Evolutionary conservation across 2,329 filamentous ascomycete genomes (phyloP).

Genomic region (Botryotinia globosa): DNA sequence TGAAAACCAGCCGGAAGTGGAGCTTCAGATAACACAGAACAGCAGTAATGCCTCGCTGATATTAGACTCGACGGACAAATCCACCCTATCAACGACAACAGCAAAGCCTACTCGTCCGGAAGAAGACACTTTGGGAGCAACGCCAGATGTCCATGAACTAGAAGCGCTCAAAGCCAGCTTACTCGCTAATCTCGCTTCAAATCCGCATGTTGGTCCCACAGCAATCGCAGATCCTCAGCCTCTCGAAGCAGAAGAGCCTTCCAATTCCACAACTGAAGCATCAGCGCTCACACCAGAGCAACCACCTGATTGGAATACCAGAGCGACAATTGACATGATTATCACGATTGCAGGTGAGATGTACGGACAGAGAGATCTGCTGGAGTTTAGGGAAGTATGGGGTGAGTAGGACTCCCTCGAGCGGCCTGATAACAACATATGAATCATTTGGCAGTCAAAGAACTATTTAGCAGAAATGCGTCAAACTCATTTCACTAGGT

Average conservation of each 20-base stretch:
- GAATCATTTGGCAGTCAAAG: too few relatives aligned
- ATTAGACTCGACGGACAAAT: neutral
- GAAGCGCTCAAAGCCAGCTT: constrained; percentile 3
- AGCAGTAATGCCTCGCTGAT: neutral
- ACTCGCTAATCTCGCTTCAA: constrained; percentile 5
- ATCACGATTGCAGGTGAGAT: constrained; percentile 82
- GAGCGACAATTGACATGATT: constrained; percentile 86
- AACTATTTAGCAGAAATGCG: neutral
- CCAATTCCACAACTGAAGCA: neutral
- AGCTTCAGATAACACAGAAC: neutral
- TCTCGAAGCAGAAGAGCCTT: neutral
- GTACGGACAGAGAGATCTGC: constrained; percentile 83
- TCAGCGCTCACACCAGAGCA: neutral
- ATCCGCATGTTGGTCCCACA: neutral
- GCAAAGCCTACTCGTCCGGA: neutral
- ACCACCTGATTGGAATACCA: constrained; percentile 41
- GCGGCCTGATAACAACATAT: neutral
- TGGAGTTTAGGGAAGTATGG: constrained; percentile 67
- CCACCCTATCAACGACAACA: neutral
- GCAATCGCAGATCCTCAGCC: neutral
- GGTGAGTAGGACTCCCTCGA: constrained; percentile 13
- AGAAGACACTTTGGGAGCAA: neutral
- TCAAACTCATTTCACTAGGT: neutral
- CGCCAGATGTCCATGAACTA: neutral
- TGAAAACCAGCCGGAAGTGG: neutral